Evolutionary conservation across 2,329 filamentous ascomycete species (phyloP).

Genomic region (Hysterium pulicare): DNA sequence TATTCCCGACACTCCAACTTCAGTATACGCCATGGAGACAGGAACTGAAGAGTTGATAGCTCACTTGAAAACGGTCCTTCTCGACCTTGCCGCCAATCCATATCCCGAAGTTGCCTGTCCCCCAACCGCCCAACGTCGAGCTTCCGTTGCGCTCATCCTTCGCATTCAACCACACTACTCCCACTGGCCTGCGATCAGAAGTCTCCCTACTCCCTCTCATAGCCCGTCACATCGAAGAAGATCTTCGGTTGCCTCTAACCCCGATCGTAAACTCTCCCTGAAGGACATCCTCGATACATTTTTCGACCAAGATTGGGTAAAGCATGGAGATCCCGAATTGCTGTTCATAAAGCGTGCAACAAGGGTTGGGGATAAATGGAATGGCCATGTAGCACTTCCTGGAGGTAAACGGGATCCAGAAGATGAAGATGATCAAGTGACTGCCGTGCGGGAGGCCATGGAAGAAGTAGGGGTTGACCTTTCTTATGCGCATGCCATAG

Average conservation of each 20-base stretch:
- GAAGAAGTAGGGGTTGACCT: slow-evolving; percentile 67
- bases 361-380: slow-evolving; percentile 65
- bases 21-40: no score
- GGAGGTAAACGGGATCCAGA: slow-evolving; percentile 65
- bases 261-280: slow-evolving; percentile 26
- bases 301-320: slow-evolving; percentile 63
- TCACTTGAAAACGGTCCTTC: slow-evolving; percentile 42
- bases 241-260: slow-evolving; percentile 22
- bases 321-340: slow-evolving; percentile 63
- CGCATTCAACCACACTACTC: slow-evolving; percentile 58
- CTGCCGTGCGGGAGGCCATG: slow-evolving; percentile 60
- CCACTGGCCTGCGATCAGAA: slow-evolving; percentile 46
- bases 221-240: slow-evolving; percentile 20
- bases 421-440: slow-evolving; percentile 60
- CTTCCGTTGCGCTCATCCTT: slow-evolving; percentile 64
- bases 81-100: slow-evolving; percentile 42
- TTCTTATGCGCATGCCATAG: slow-evolving; percentile 43
- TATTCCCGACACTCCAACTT: no score
- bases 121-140: slow-evolving; percentile 53
- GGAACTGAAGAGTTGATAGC: slow-evolving; percentile 30
- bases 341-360: slow-evolving; percentile 69
- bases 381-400: slow-evolving; percentile 64
- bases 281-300: slow-evolving; percentile 52
- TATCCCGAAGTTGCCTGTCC: slow-evolving; percentile 51
- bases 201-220: slow-evolving; percentile 17